Evolutionary conservation across 495 filamentous ascomycete genomes (phyloP), one percentile per base, ranked within the genome.

Genomic region (Penicillium roqueforti): DNA sequence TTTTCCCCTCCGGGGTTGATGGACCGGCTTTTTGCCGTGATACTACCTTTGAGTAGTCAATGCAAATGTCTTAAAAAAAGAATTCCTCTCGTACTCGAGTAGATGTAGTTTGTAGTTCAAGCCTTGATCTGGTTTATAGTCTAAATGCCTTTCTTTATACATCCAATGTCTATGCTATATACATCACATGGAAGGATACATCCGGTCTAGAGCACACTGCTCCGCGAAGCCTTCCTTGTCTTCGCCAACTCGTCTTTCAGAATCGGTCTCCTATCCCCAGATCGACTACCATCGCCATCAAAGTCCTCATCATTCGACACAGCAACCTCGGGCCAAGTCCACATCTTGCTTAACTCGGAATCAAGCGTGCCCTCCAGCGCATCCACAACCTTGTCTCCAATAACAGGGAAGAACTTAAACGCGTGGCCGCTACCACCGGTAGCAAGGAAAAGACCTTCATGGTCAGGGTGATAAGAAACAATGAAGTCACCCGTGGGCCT

Each of bases 371-470:
- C 75, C 64, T 80, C 73, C 22, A 95, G 64, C 25, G 82, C 80
- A 59, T 89, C 84, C 11, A 85, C 84, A 39, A 95, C 78, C 63
- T 84, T 84, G 48, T 88, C 87, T 13, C 92, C 91, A 11, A 96
- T 68, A 14, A 95, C 84, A 2, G 91, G 91, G 67, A 95, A 69
- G 67, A 96, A 96, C 66, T 96, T 96, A 74, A 87, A 96, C 4
- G 68, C 91, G 67, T 97, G 92, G 2, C 91, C 91, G 60, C 85
- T 89, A 13, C 88, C 91, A 13, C 91, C 91, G 0, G 88, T 92
- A 1, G 89, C 87, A 13, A 97, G 62, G 68, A 96, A 91, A 18
- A 96, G 71, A 11, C 81, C 79, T 22, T 76, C 60, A 64, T 82
- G 81, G 8, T 68, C 62, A 0, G 90, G 90, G 56, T 93, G 88